Percentiles rank a stretch among this genome's conserved stretches.
phyloP scores from a whole-genome alignment of 257 asterid genomes.

The Euphrasia confusa region DNA sequence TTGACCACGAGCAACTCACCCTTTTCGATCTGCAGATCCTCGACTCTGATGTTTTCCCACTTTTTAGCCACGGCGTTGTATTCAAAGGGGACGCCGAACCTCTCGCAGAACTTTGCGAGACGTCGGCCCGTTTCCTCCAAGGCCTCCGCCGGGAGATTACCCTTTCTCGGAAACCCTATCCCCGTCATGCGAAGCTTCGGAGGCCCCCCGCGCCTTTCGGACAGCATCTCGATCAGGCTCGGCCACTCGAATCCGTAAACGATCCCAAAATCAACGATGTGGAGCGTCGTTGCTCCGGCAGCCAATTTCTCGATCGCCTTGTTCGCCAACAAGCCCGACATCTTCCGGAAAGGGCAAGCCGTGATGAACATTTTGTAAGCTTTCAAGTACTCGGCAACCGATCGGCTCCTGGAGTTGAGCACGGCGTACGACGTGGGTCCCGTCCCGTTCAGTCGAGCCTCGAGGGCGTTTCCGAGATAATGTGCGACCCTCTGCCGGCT shows the following conservation, averaged over 20 bases:
- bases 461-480: constrained; percentile 44
- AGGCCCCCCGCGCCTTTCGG: constrained; percentile 40
- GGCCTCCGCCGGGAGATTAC: constrained; percentile 45
- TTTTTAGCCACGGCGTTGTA: constrained; percentile 41
- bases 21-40: constrained; percentile 30
- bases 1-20: constrained; percentile 41
- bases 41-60: constrained; percentile 43
- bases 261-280: constrained; percentile 26
- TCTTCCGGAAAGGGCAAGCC: constrained; percentile 40
- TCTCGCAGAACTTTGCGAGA: constrained; percentile 36
- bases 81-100: constrained; percentile 43
- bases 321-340: constrained; percentile 42
- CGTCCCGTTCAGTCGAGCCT: constrained; percentile 48
- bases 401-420: constrained; percentile 23
- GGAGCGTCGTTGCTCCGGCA: constrained; percentile 25
- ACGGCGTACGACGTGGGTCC: constrained; percentile 25
- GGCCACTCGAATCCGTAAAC: constrained; percentile 62
- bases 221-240: constrained; percentile 37
- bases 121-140: constrained; percentile 45
- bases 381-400: constrained; percentile 40
- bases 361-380: constrained; percentile 36
- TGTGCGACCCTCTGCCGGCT: constrained; percentile 40
- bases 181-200: constrained; percentile 53
- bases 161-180: constrained; percentile 47
- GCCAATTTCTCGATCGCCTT: constrained; percentile 37